Conservation (phyloP, 371 early-diverging fungal species). For the Lichtheimia ornata region DNA sequence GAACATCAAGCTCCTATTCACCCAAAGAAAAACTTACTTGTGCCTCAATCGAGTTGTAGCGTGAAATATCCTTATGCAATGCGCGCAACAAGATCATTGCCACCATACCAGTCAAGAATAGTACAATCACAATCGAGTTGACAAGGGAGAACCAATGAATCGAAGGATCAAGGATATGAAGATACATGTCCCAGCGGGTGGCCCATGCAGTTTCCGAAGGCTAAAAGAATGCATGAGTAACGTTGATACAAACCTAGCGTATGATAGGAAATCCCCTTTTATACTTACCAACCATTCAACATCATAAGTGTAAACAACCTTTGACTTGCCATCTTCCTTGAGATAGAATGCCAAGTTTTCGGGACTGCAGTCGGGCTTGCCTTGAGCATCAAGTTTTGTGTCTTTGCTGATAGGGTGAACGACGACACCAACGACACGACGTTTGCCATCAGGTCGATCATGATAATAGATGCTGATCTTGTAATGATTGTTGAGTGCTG, state of each 20-base stretch:
- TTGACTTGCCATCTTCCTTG: constrained; percentile 37
- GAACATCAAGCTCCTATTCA: background rate
- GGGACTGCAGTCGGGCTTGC: constrained; percentile 38
- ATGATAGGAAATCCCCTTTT: background rate
- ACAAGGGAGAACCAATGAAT: constrained; percentile 83
- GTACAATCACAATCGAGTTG: constrained; percentile 86
- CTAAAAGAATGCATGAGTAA: constrained; percentile 19
- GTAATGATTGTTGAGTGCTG: constrained; percentile 41
- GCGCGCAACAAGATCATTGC: constrained; percentile 85
- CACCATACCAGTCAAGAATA: constrained; percentile 89
- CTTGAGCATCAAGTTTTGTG: constrained; percentile 41
- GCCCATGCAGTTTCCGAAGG: constrained; percentile 79
- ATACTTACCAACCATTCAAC: constrained; percentile 77
- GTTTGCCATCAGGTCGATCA: constrained; percentile 43
- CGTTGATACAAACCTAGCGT: background rate
- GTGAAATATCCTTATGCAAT: constrained; percentile 83
- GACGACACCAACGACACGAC: constrained; percentile 84
- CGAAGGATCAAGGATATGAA: constrained; percentile 82
- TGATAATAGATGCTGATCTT: constrained; percentile 82
- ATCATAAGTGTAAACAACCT: constrained; percentile 82
- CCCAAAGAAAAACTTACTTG: constrained; percentile 41
- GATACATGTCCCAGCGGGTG: constrained; percentile 93
- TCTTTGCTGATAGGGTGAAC: constrained; percentile 64
- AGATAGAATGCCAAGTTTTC: constrained; percentile 48
- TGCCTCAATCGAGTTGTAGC: constrained; percentile 72